Percentiles rank a stretch among this genome's conserved stretches.
Conservation (phyloP, 345 rosid genomes). For the Luvunga scandens region DNA sequence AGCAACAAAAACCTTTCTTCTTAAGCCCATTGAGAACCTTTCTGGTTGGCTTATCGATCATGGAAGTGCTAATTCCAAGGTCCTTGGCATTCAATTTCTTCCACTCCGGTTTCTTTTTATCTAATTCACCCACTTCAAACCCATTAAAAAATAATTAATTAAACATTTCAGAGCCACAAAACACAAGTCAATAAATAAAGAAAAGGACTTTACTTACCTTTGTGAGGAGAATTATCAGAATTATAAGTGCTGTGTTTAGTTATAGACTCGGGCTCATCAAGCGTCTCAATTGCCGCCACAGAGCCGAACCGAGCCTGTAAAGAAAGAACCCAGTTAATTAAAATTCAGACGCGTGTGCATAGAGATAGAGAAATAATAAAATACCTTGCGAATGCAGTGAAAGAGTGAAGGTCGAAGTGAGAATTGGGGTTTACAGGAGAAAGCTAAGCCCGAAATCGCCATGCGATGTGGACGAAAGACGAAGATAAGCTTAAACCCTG, state of each 20-base stretch:
- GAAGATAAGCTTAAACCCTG: slow-evolving; percentile 35
- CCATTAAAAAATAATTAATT: neutral
- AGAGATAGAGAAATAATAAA: neutral
- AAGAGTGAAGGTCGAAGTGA: slow-evolving; percentile 37
- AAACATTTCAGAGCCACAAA: neutral
- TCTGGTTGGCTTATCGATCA: slow-evolving; percentile 43
- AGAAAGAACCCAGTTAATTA: neutral
- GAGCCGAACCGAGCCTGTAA: slow-evolving; percentile 42
- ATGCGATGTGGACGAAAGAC: slow-evolving; percentile 11
- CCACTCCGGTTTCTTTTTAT: slow-evolving; percentile 34
- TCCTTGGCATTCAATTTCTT: slow-evolving; percentile 46
- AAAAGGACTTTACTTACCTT: slow-evolving; percentile 19
- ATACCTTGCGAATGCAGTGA: slow-evolving; percentile 48
- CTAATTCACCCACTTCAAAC: slow-evolving; percentile 25
- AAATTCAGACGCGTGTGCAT: neutral
- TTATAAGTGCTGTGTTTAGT: slow-evolving; percentile 17
- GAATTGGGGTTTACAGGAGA: slow-evolving; percentile 41
- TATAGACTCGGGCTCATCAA: slow-evolving; percentile 45
- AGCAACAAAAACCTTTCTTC: slow-evolving; percentile 38
- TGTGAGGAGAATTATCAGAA: slow-evolving; percentile 14
- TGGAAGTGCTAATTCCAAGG: slow-evolving; percentile 48
- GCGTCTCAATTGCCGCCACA: slow-evolving; percentile 36
- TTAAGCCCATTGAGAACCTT: slow-evolving; percentile 57
- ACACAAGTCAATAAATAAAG: neutral
- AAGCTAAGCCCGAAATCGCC: slow-evolving; percentile 47